A percentile compares a stretch with the other conserved stretches of the same genome.
Conservation (phyloP, 768 basidiomycete genomes). For the Leccinum longicurvipes region DNA sequence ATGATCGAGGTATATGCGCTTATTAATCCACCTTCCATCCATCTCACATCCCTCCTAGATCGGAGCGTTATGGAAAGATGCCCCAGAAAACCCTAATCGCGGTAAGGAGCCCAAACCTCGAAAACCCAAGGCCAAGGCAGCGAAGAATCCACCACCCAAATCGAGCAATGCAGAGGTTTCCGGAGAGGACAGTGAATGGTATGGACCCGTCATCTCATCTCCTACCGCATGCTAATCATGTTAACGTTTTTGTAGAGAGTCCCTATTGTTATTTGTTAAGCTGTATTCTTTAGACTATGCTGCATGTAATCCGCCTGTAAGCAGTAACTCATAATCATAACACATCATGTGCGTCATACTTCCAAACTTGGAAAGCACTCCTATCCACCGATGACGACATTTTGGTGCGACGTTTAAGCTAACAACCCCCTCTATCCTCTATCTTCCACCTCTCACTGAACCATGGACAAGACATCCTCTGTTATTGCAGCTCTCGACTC, state of each 20-base stretch:
- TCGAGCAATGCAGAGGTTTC: constrained; percentile 23
- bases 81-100: constrained; percentile 63
- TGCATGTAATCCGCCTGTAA: too few species aligned
- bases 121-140: constrained; percentile 38
- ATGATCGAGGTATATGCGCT: constrained; percentile 40
- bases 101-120: constrained; percentile 49
- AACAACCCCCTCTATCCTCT: not conserved
- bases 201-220: not conserved
- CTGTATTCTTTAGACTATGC: not conserved
- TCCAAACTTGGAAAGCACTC: constrained; percentile 7
- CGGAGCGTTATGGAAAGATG: constrained; percentile 52
- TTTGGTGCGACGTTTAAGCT: not conserved
- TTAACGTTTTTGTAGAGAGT: not conserved
- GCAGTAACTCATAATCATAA: not conserved
- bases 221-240: not conserved
- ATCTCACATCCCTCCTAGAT: constrained; percentile 39
- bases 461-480: constrained; percentile 65
- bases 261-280: constrained; percentile 5
- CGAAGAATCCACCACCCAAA: constrained; percentile 18
- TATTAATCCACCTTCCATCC: not conserved
- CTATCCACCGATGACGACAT: constrained; percentile 11
- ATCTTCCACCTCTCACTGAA: not conserved
- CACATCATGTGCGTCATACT: constrained; percentile 16
- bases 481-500: constrained; percentile 66
- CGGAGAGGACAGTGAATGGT: constrained; percentile 23